These are phyloP conservation scores for Lolium rigidum DNA, from an alignment of 176 grass and related monocot genomes.

Conservation along the genomic window DNA sequence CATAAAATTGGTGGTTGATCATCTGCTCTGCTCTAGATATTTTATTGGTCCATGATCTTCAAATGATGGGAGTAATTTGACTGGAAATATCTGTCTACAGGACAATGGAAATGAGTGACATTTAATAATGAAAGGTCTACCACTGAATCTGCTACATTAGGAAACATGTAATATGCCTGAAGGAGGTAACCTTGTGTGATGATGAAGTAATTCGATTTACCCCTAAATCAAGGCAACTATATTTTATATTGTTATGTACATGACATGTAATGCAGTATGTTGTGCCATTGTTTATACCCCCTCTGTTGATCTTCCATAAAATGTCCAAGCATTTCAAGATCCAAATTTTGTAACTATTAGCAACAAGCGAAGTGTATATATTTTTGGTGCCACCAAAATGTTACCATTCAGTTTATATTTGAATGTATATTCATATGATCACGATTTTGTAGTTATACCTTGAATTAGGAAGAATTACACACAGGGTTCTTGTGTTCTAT, in stretches of 20 bases:
- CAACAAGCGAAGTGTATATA: neutral
- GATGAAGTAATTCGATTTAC: neutral
- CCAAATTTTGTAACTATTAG: neutral
- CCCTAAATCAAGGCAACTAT: neutral
- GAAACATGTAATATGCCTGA: neutral
- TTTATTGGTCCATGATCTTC: neutral
- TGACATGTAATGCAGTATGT: slow-evolving; percentile 13
- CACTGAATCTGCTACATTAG: neutral
- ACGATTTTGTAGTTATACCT: slow-evolving; percentile 1
- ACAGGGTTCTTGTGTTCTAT: slow-evolving; percentile 15
- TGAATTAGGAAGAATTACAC: neutral
- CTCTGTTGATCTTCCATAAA: neutral
- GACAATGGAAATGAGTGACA: neutral
- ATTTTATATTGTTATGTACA: slow-evolving; percentile 31
- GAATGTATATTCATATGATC: neutral
- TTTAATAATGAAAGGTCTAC: neutral
- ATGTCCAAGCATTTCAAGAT: neutral
- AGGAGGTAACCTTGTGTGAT: neutral
- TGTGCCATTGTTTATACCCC: neutral
- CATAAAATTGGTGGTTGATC: neutral
- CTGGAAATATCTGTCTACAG: neutral
- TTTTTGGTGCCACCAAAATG: neutral
- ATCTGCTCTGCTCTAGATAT: neutral
- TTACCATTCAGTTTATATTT: neutral
- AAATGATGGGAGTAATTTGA: neutral